Evolutionary conservation across 176 grass and related monocot species (phyloP).

Genomic region (Thalia dealbata): DNA sequence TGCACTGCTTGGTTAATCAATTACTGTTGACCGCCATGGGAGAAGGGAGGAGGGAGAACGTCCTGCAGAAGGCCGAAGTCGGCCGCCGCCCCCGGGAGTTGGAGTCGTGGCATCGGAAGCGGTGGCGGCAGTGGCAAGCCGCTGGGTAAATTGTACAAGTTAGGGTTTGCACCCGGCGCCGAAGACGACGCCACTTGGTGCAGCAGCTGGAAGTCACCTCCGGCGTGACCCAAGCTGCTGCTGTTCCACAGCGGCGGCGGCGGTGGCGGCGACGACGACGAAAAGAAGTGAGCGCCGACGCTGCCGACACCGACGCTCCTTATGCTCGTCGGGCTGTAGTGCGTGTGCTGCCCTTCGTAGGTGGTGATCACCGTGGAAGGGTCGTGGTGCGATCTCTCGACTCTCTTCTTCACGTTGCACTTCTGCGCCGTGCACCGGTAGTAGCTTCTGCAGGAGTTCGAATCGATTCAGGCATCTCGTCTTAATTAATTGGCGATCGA

Average conservation of each 20-base stretch:
- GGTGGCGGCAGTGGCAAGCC: background rate
- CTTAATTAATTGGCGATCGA: background rate
- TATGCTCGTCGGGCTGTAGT: slow-evolving; percentile 60
- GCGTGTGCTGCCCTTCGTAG: slow-evolving; percentile 93
- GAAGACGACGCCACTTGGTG: background rate
- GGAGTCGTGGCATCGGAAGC: background rate
- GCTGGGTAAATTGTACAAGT: background rate
- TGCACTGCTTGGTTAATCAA: too few relatives aligned
- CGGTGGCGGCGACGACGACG: slow-evolving; percentile 18
- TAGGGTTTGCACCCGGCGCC: slow-evolving; percentile 18
- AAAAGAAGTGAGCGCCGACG: slow-evolving; percentile 21
- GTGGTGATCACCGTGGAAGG: slow-evolving; percentile 84
- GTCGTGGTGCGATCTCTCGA: slow-evolving; percentile 84
- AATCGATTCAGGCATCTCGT: too few relatives aligned
- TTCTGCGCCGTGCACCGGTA: slow-evolving; percentile 96
- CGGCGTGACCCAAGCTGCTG: background rate
- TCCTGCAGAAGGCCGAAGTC: slow-evolving; percentile 81
- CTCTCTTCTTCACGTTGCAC: slow-evolving; percentile 95
- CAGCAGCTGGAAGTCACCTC: background rate
- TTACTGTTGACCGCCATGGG: slow-evolving; percentile 16
- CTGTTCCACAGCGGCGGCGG: background rate
- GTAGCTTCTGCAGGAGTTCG: slow-evolving; percentile 82
- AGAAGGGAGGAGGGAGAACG: slow-evolving; percentile 56
- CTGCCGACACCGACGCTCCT: too few relatives aligned
- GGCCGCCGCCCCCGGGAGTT: background rate